Conservation (phyloP, 2,329 filamentous ascomycete species). For the Phialemoniopsis sp. region DNA sequence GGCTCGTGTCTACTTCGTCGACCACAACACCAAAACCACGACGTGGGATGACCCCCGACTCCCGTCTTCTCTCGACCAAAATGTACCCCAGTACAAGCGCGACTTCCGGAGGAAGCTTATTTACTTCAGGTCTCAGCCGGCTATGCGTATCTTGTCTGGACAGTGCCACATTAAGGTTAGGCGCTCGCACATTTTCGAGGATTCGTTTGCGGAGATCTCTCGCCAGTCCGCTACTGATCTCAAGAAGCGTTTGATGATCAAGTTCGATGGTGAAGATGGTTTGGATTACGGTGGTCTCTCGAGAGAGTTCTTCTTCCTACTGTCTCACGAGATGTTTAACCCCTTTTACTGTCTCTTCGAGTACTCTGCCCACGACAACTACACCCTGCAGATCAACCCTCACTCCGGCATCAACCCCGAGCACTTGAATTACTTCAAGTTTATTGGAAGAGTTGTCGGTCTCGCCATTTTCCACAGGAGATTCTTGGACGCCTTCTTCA, state of each 20-base stretch:
- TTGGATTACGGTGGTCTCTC: slow-evolving; percentile 97
- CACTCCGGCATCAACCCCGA: slow-evolving; percentile 99
- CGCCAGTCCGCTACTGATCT: slow-evolving; percentile 91
- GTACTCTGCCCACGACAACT: slow-evolving; percentile 99
- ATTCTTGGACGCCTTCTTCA: slow-evolving; percentile 98
- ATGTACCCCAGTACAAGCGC: slow-evolving; percentile 98
- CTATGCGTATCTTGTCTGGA: slow-evolving; percentile 88
- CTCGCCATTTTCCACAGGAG: slow-evolving; percentile 96
- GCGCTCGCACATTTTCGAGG: slow-evolving; percentile 95
- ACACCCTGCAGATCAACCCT: slow-evolving; percentile 98
- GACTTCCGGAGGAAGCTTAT: slow-evolving; percentile 98
- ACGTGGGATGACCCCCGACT: slow-evolving; percentile 97
- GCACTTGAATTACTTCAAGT: slow-evolving; percentile 99
- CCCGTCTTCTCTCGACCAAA: slow-evolving; percentile 94
- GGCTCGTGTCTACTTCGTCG: slow-evolving; percentile 95
- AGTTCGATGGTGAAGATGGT: slow-evolving; percentile 98
- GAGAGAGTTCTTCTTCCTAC: slow-evolving; percentile 97
- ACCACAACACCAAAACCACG: slow-evolving; percentile 99
- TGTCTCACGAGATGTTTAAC: slow-evolving; percentile 99
- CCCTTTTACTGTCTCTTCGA: slow-evolving; percentile 99
- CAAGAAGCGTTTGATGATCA: slow-evolving; percentile 99
- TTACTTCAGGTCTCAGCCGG: slow-evolving; percentile 97
- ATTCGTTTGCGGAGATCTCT: slow-evolving; percentile 98
- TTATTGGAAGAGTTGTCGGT: slow-evolving; percentile 95
- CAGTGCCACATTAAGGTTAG: slow-evolving; percentile 98